These are phyloP conservation scores for Jimgerdemannia lactiflua DNA, from an alignment of 192 early-diverging fungal genomes.

Conservation along the genomic window DNA sequence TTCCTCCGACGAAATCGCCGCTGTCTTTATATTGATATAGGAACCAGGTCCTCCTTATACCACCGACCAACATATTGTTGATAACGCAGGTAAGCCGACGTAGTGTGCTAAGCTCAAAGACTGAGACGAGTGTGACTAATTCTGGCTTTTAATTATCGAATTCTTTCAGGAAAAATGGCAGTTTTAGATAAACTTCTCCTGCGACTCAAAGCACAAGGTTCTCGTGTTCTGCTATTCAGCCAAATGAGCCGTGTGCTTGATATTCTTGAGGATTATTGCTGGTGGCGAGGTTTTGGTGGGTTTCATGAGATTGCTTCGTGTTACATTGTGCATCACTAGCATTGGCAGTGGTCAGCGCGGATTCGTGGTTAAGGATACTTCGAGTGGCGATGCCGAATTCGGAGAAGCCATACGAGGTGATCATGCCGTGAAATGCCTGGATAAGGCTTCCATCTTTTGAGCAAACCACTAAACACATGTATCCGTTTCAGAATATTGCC, in stretches of 20 bases:
- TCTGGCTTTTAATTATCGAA: too few species aligned
- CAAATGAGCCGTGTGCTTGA: constrained; percentile 99
- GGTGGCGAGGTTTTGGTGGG: constrained; percentile 78
- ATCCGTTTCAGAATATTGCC: constrained; percentile 69
- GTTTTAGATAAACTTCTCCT: constrained; percentile 88
- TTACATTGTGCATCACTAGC: too few species aligned
- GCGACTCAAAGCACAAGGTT: constrained; percentile 81
- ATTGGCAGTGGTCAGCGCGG: too few species aligned
- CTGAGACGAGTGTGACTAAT: too few species aligned
- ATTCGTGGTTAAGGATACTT: too few species aligned
- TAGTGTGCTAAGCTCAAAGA: background rate
- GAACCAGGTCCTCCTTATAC: constrained; percentile 97
- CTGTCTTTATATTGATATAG: constrained; percentile 22
- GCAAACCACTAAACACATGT: background rate
- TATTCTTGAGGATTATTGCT: constrained; percentile 97
- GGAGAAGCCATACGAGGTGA: too few species aligned
- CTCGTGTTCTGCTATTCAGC: constrained; percentile 93
- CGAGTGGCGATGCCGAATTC: too few species aligned
- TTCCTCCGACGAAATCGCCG: background rate
- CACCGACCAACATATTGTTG: constrained; percentile 93
- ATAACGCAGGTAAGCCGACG: constrained; percentile 61
- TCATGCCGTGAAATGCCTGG: too few species aligned
- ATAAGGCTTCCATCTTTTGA: background rate
- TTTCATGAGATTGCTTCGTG: background rate
- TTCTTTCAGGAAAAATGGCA: constrained; percentile 77